Base-by-base conservation (phyloP, 495 filamentous ascomycete species). In the Tuber brumale region DNA sequence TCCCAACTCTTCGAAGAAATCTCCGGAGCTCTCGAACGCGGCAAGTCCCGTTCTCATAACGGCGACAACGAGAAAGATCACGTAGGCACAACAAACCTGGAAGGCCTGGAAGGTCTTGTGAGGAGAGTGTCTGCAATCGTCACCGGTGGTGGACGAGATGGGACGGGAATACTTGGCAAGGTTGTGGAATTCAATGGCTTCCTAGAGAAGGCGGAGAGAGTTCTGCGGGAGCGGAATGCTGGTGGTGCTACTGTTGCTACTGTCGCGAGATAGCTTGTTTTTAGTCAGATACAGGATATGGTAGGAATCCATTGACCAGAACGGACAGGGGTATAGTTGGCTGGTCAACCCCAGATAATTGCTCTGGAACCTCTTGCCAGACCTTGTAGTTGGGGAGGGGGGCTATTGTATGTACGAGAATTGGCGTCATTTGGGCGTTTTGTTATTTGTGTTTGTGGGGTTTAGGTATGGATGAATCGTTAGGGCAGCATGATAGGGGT, bases 1-100 rank as follows among this genome's bases (percentile, higher is more conserved):
- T 83, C 77, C 16, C 72, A 77, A 41, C 57, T 78, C 27, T 82
- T 82, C 27, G 81, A 82, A 69, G 80, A 80, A 31, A 78, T 82
- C 37, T 71, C 77, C 3, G 75, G 73, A 57, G 74, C 77, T 37
- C 73, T 80, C 23, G 81, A 82, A 10, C 81, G 75, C 21, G 80
- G 74, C 19, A 82, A 80, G 69, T 73, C 74, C 23, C 75, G 74
- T 12, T 41, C 71, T 16, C 43, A 27, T 16, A 39, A 35, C 6
- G 51, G 42, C 19, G n/a, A 45, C 70, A 39, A 37, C 18, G 57
- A 69, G 39, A 72, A 71, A 43, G 41, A n/a, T 1, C 48, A 61
- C 31, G 72, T 66, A 9, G 27, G 46, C 42, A 57, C 74, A 48
- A 35, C 45, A 35, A 27, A 70, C 12, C 72, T 73, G 48, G 77